Conservation (phyloP, 306 rosid species). For the Castanea mollissima region DNA sequence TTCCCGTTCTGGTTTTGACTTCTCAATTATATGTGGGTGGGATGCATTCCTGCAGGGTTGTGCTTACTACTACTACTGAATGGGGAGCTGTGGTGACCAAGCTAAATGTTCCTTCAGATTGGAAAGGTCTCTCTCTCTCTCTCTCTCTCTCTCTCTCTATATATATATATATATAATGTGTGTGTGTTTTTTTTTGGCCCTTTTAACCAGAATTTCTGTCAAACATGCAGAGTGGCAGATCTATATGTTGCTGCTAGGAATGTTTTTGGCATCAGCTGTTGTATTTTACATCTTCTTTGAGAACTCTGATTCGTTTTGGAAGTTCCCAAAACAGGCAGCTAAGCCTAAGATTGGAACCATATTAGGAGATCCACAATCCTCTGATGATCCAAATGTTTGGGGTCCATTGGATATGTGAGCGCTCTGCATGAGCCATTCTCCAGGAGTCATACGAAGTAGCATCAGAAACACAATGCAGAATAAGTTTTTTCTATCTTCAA, state of each 20-base stretch:
- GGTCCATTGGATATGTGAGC: slow-evolving; percentile 75
- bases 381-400: slow-evolving; percentile 59
- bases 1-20: slow-evolving; percentile 12
- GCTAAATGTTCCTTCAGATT: slow-evolving; percentile 85
- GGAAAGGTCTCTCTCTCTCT: slow-evolving; percentile 72
- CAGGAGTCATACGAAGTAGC: slow-evolving; percentile 5
- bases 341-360: slow-evolving; percentile 49
- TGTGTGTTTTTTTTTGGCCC: not conserved
- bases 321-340: slow-evolving; percentile 72
- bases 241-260: slow-evolving; percentile 67
- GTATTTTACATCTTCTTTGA: slow-evolving; percentile 77
- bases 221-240: slow-evolving; percentile 98
- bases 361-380: slow-evolving; percentile 45
- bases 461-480: slow-evolving; percentile 12
- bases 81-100: slow-evolving; percentile 94
- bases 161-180: too few species aligned
- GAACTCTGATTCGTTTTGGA: slow-evolving; percentile 93
- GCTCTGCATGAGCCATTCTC: slow-evolving; percentile 1
- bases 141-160: not conserved
- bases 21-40: slow-evolving; percentile 1
- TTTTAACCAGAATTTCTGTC: slow-evolving; percentile 3
- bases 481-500: slow-evolving; percentile 20
- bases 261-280: slow-evolving; percentile 71
- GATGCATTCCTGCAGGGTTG: slow-evolving; percentile 52
- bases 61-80: slow-evolving; percentile 65